Evolutionary conservation across 768 basidiomycete genomes (phyloP), one percentile per base, ranked within the genome.

Genomic region (Boletellus sp.): DNA sequence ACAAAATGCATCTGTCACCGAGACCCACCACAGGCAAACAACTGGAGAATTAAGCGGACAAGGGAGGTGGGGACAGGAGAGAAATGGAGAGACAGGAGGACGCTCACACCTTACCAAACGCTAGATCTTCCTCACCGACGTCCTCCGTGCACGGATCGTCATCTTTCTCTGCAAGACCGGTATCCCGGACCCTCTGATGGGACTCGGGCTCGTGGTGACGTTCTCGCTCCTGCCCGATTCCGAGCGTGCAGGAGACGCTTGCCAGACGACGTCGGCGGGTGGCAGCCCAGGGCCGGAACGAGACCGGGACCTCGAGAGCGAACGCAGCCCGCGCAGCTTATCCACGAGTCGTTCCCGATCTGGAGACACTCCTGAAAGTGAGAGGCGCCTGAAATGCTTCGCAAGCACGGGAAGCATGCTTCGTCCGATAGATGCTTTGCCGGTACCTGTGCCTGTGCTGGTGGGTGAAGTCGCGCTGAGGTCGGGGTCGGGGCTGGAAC

Each of bases 21-120:
- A 42, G 33, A 49, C n/a, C 26, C 41, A 37, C 12, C 12, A 8
- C 15, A 16, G 34, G 38, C 36, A 45, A 40, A 44, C 7, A 32
- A 89, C 36, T n/a, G n/a, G n/a, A n/a, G n/a, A n/a, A n/a, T n/a
- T n/a, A n/a, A 81, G 31, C 74, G 16, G 40, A 20, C 11, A 28
- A 28, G 11, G 28, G 11, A 28, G 28, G 9, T 28, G 42, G 6
- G 12, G 28, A 23, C 17, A 28, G 11, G 17, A n/a, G n/a, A 6
- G 36, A 15, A 9, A n/a, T 6, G n/a, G 20, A n/a, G 17, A 22
- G 19, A 15, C 44, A 35, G 2, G 17, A n/a, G 20, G 26, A 15
- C 26, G 17, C 32, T 16, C 6, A n/a, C 35, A n/a, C 22, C 12
- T 33, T 36, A 26, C 19, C 36, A 62, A 15, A 51, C 41, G 20